A percentile compares a stretch with the other conserved stretches of the same genome.
These are phyloP conservation scores for Karstenula rhodostoma DNA, from an alignment of 2,329 filamentous ascomycete genomes.

Conservation along the genomic window DNA sequence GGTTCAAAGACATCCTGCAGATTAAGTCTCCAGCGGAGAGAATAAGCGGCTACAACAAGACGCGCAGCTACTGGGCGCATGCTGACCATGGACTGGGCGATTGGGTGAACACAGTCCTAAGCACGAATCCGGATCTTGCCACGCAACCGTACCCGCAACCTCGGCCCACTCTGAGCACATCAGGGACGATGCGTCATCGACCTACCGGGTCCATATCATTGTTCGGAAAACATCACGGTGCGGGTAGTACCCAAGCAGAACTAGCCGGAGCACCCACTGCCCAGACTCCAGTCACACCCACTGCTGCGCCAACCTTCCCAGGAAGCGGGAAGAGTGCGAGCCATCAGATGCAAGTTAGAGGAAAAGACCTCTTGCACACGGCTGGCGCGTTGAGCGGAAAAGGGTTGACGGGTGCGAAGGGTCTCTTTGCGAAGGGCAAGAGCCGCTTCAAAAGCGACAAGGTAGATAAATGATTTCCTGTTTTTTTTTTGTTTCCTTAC, in stretches of 20 bases:
- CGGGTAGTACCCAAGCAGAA: slow-evolving; percentile 30
- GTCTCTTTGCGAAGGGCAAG: slow-evolving; percentile 88
- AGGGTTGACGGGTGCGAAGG: slow-evolving; percentile 83
- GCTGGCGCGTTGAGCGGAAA: slow-evolving; percentile 76
- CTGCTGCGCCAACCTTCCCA: slow-evolving; percentile 29
- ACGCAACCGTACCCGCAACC: slow-evolving; percentile 31
- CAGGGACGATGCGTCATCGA: slow-evolving; percentile 45
- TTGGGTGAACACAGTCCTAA: slow-evolving; percentile 63
- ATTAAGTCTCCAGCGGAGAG: slow-evolving; percentile 72
- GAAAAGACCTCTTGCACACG: slow-evolving; percentile 87
- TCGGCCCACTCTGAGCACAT: slow-evolving; percentile 40
- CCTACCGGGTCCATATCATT: slow-evolving; percentile 46
- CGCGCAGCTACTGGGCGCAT: slow-evolving; percentile 72
- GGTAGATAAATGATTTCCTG: slow-evolving; percentile 77
- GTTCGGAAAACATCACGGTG: slow-evolving; percentile 45
- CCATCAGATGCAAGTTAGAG: slow-evolving; percentile 73
- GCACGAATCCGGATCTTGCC: slow-evolving; percentile 62
- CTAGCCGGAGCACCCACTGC: slow-evolving; percentile 33
- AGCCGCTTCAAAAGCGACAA: slow-evolving; percentile 82
- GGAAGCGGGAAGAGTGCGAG: slow-evolving; percentile 33
- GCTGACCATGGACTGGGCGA: slow-evolving; percentile 77
- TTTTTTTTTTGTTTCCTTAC: slow-evolving; percentile 22
- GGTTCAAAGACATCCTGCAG: slow-evolving; percentile 80
- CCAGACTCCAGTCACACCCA: slow-evolving; percentile 38
- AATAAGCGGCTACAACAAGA: slow-evolving; percentile 76